Conservation (phyloP, 768 basidiomycete genomes). For the Cubamyces sp. region DNA sequence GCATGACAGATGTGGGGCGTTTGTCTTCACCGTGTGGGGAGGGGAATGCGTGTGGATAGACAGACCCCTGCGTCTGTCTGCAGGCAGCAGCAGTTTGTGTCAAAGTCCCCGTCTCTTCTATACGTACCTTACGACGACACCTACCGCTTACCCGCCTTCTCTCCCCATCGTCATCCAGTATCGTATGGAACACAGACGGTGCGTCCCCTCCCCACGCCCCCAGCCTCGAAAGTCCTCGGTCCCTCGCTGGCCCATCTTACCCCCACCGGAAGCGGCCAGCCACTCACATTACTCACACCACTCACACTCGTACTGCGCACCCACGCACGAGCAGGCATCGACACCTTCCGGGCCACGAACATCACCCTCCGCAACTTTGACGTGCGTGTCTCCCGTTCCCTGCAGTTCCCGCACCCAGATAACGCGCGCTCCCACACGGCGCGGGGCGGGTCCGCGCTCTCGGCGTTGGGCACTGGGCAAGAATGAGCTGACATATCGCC, state of each 20-base stretch:
- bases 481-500: not conserved
- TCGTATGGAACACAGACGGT: slow-evolving; percentile 68
- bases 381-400: slow-evolving; percentile 29
- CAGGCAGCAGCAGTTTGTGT: too few relatives aligned
- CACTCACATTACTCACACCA: too few relatives aligned
- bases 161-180: slow-evolving; percentile 34
- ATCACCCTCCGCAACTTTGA: slow-evolving; percentile 59
- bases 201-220: slow-evolving; percentile 2
- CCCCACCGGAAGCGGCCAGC: not conserved
- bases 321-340: slow-evolving; percentile 44
- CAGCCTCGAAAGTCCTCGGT: not conserved
- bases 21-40: too few relatives aligned
- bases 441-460: not conserved
- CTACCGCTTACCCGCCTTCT: not conserved
- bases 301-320: not conserved
- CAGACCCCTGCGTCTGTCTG: not conserved
- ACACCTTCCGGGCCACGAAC: slow-evolving; percentile 56
- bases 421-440: not conserved
- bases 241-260: not conserved
- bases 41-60: too few relatives aligned
- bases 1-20: too few relatives aligned
- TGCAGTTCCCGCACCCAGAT: slow-evolving; percentile 2
- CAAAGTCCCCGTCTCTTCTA: too few relatives aligned
- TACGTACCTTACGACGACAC: not conserved
- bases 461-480: too few relatives aligned